These are phyloP conservation scores for Naganishia albida DNA, from an alignment of 1,284 basidiomycete species.

Conservation along the genomic window DNA sequence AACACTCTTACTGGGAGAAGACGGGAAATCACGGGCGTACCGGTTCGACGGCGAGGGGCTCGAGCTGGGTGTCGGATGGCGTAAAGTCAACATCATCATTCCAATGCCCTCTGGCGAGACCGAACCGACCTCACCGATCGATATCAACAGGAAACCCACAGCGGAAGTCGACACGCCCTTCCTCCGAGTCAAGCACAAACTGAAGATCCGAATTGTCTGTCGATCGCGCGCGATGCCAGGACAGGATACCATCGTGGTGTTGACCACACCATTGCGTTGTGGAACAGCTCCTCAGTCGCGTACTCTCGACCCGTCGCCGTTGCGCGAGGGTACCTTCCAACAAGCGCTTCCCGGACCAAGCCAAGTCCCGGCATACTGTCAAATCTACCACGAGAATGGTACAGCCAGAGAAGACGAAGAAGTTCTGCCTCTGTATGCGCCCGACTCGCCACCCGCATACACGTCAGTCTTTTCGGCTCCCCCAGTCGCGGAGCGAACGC, in stretches of 20 bases:
- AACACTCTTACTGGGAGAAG: constrained; percentile 30
- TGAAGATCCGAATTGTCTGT: constrained; percentile 48
- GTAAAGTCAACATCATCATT: constrained; percentile 47
- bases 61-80: constrained; percentile 41
- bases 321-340: background rate
- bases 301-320: constrained; percentile 21
- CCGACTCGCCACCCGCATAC: constrained; percentile 19
- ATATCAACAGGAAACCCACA: constrained; percentile 23
- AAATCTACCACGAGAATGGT: constrained; percentile 52
- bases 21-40: constrained; percentile 42
- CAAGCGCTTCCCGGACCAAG: background rate
- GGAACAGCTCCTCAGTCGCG: constrained; percentile 40
- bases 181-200: constrained; percentile 44
- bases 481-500: background rate
- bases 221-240: constrained; percentile 29
- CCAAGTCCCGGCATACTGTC: constrained; percentile 47
- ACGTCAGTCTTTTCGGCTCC: background rate
- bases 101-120: constrained; percentile 40
- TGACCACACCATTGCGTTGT: constrained; percentile 47
- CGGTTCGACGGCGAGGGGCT: constrained; percentile 46
- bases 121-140: background rate
- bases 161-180: constrained; percentile 40
- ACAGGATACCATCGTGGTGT: constrained; percentile 40
- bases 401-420: constrained; percentile 46
- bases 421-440: constrained; percentile 46